These are phyloP conservation scores for Tremella fuciformis DNA, from an alignment of 768 basidiomycete genomes.

Conservation along the genomic window DNA sequence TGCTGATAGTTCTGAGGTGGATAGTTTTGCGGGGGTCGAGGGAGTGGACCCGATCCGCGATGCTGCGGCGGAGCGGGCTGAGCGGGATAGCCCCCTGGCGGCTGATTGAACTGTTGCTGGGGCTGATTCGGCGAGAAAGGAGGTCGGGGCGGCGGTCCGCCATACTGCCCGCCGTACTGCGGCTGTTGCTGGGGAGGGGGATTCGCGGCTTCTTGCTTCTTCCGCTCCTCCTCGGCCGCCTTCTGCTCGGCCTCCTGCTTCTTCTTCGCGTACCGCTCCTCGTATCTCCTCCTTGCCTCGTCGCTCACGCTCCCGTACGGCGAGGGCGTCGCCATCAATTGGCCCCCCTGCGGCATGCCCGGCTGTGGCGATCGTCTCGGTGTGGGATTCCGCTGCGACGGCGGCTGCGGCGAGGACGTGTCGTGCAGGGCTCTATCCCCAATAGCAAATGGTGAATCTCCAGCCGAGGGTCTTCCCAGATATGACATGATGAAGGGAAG, in stretches of 20 bases:
- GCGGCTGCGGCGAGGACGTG: slow-evolving; percentile 43
- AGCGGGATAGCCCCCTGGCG: slow-evolving; percentile 1
- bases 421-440: slow-evolving; percentile 43
- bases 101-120: slow-evolving; percentile 11
- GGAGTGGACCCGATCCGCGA: slow-evolving; percentile 4
- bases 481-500: slow-evolving; percentile 18
- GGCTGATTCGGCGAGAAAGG: slow-evolving; percentile 15
- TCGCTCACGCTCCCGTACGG: slow-evolving; percentile 45
- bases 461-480: slow-evolving; percentile 28
- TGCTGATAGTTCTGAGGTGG: slow-evolving; percentile 20
- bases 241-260: slow-evolving; percentile 30
- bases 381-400: slow-evolving; percentile 38
- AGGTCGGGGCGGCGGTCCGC: slow-evolving; percentile 7
- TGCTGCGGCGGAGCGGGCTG: slow-evolving; percentile 14
- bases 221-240: slow-evolving; percentile 14
- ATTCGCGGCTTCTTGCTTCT: slow-evolving; percentile 1
- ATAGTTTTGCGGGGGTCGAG: slow-evolving; percentile 10
- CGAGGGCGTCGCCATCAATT: slow-evolving; percentile 29
- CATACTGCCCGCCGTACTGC: slow-evolving; percentile 11
- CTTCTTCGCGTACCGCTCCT: slow-evolving; percentile 47
- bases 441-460: slow-evolving; percentile 46
- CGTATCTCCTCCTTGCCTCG: slow-evolving; percentile 46
- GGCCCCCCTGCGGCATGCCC: slow-evolving; percentile 4
- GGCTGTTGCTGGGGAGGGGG: slow-evolving; percentile 21
- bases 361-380: slow-evolving; percentile 23